Percentiles rank a stretch among this genome's conserved stretches.
Conservation (phyloP, 176 grass and related monocot species). For the Olyra latifolia region DNA sequence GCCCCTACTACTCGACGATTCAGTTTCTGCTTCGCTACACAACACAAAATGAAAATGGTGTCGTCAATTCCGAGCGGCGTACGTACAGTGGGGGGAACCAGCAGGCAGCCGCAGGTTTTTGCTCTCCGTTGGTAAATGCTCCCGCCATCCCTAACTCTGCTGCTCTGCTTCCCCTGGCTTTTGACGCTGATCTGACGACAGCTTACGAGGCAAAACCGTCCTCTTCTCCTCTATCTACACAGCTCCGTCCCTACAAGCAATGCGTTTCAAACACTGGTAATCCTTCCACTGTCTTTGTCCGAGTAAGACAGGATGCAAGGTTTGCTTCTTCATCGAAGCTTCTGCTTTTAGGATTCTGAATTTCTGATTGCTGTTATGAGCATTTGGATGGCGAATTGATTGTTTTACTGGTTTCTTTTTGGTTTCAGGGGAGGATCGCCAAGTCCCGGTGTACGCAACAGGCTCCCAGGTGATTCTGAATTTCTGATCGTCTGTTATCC, state of each 20-base stretch:
- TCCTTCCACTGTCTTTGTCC: not conserved
- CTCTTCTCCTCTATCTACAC: not conserved
- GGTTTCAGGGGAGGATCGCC: slow-evolving; percentile 16
- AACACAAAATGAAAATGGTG: not conserved
- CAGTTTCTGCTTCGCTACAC: too few species aligned
- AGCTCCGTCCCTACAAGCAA: not conserved
- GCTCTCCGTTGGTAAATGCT: not conserved
- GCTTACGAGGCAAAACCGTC: not conserved
- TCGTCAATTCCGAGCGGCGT: not conserved
- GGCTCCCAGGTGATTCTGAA: slow-evolving; percentile 13
- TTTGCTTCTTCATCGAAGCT: not conserved
- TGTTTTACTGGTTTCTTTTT: not conserved
- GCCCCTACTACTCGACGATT: not conserved
- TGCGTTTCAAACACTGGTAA: too few species aligned
- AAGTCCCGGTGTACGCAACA: slow-evolving; percentile 22
- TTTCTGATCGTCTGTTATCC: not conserved
- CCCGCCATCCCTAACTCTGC: not conserved
- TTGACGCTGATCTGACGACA: not conserved
- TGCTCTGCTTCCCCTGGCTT: not conserved
- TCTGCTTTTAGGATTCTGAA: not conserved
- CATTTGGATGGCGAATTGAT: not conserved
- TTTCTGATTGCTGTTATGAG: not conserved
- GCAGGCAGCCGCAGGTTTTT: not conserved
- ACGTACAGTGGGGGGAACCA: not conserved
- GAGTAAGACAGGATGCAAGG: slow-evolving; percentile 23